phyloP scores from a whole-genome alignment of 73 alveolate species.

The Effrenium voratum region DNA sequence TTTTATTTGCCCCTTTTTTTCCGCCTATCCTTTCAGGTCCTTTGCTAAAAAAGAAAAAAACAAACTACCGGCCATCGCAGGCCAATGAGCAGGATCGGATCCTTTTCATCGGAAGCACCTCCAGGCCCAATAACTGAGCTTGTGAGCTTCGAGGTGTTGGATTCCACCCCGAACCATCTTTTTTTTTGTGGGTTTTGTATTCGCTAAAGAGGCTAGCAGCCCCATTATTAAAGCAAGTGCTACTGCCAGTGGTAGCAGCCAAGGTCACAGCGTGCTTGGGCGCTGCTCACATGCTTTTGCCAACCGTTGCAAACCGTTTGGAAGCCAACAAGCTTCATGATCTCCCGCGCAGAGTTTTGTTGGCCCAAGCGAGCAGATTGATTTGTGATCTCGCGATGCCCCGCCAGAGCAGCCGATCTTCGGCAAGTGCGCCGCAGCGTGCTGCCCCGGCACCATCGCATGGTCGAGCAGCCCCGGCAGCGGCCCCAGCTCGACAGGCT shows the following conservation, averaged over 20 bases:
- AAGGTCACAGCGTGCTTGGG: too few species aligned
- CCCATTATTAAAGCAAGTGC: too few species aligned
- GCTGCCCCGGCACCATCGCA: constrained; percentile 59
- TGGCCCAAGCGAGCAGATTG: background rate
- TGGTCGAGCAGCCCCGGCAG: constrained; percentile 31
- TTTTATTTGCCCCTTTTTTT: too few species aligned
- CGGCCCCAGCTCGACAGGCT: constrained; percentile 26
- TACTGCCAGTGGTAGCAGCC: too few species aligned
- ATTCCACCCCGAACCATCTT: too few species aligned
- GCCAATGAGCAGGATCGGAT: constrained; percentile 94
- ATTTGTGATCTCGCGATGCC: constrained; percentile 21
- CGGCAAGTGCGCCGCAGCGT: constrained; percentile 68
- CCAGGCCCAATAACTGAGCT: constrained; percentile 24
- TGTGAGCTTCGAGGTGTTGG: background rate
- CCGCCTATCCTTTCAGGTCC: too few species aligned
- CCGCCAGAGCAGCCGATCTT: constrained; percentile 59
- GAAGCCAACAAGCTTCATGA: too few species aligned
- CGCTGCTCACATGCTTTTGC: too few species aligned
- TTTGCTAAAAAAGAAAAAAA: too few species aligned
- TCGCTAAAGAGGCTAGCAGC: background rate
- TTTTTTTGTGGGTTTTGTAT: background rate
- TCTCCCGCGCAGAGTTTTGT: too few species aligned
- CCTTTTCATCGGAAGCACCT: constrained; percentile 95
- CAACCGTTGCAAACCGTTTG: too few species aligned
- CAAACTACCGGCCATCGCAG: too few species aligned